Base-by-base conservation (phyloP, 345 rosid species). In the Chamaenerion angustifolium region DNA sequence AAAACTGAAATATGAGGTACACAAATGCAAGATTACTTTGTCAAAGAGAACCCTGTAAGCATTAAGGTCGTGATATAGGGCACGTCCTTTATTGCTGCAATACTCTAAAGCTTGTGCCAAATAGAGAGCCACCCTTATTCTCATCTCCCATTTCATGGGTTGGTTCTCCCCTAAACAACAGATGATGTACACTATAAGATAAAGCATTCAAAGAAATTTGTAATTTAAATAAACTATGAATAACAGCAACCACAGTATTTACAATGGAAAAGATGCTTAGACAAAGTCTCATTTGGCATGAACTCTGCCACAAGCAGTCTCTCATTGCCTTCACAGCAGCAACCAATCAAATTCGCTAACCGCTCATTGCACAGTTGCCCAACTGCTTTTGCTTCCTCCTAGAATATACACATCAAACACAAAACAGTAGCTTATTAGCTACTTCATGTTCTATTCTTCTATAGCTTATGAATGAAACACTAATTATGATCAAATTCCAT, bases 231-330 rank as follows among this genome's bases (percentile, higher is more conserved):
- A 31, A 8, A 31, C 37, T 21, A 21, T 21, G 25, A 31, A 8
- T 31, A 3, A 31, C 37, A 31, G 37, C 37, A n/a, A n/a, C n/a
- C n/a, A n/a, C n/a, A n/a, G n/a, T 19, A 16, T 82, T 71, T 63
- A 87, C 98, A 80, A 62, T 87, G 98, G 44, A 92, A 90, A 43
- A 90, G 93, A 76, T 87, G 96, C 69, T 76, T 90, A 4, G 96
- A 81, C 46, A 90, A 85, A 2, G 98, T 92, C 58, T 92, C 95
- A 35, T 82, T 65, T 27, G 96, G 93, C 98, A 92, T 82, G 62
- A 92, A 92, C 80, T 92, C 96, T 3, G 98, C 76, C 11, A 87
- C 87, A 12, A 92, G 83, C 68, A 92, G 67, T 56, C 95, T 78
- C 74, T 92, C 98, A 2, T 83, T 86, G 12, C 82, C 89, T 73